Base-by-base conservation (phyloP, 805 yeast genomes). In the Schwanniomyces pseudopolymorphus region DNA sequence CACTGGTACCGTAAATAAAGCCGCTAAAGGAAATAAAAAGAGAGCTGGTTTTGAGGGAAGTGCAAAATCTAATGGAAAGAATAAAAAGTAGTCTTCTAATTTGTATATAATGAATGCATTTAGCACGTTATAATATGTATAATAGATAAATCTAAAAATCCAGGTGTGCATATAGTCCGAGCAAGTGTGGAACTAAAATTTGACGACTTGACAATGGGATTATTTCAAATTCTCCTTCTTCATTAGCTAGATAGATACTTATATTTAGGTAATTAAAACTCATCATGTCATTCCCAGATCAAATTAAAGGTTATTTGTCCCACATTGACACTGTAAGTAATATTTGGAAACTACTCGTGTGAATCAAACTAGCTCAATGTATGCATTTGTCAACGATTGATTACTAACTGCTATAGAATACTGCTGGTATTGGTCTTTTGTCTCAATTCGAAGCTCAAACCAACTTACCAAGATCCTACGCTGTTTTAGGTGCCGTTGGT, bases 11-110 rank as follows among this genome's bases (percentile, higher is more conserved):
- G 75, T 75, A 24, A 74, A 72, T 45, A 78, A 80, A 50, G 60
- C 62, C 43, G 53, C 53, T 13, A 49, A 43, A 31, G 50, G 48
- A 17, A 57, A 56, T 47, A 70, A 70, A 54, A 72, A 72, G 55
- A 72, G 94, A 64, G 96, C 97, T n/a, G 97, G 97, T 0, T 90
- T 90, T 63, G 97, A 90, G 72, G 97, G 97, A 20, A 72, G 79
- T 47, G 76, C 76, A 43, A 72, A 73, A 52, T 62, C 71, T 22
- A 70, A 71, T 53, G 59, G 59, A 27, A 59, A 59, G 44, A 27
- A 11, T 16, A 68, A 62, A 54, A 61, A 60, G 48, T 59, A 55
- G 24, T 25, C 25, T 20, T 36, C 16, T 19, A 36, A n/a, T 36
- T 21, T 36, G 25, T 36, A 36, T 36, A 36, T 21, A 20, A 36